Evolutionary conservation across 345 rosid genomes (phyloP).

Genomic region (Aquilaria sinensis): DNA sequence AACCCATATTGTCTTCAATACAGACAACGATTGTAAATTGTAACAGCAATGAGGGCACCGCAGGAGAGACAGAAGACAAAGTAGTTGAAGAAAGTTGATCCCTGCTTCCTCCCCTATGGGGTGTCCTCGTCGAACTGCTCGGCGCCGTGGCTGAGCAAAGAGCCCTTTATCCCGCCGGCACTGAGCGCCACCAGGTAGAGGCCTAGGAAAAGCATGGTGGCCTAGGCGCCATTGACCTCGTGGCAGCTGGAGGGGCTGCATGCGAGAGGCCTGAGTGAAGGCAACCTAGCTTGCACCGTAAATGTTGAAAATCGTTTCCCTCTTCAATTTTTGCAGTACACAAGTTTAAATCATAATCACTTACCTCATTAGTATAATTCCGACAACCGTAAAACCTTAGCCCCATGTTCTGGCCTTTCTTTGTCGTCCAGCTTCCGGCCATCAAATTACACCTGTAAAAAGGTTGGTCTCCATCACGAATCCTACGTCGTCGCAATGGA

Average conservation of each 20-base stretch:
- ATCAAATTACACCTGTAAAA: no score
- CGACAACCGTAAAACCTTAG: no score
- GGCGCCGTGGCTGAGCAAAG: conserved; percentile 89
- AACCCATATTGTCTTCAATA: conserved; percentile 92
- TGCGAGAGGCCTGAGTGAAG: conserved; percentile 41
- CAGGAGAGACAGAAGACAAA: conserved; percentile 73
- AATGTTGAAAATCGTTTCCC: no score
- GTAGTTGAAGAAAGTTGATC: conserved; percentile 86
- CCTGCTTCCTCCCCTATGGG: conserved; percentile 63
- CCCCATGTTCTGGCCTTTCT: no score
- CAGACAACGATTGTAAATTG: conserved; percentile 70
- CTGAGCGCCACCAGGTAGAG: conserved; percentile 84
- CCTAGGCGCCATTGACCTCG: conserved; percentile 28
- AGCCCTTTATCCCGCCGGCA: conserved; percentile 93
- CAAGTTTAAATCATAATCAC: no score
- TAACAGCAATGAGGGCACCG: conserved; percentile 65
- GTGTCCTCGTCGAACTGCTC: conserved; percentile 86
- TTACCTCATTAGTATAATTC: no score
- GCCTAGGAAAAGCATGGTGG: conserved; percentile 56
- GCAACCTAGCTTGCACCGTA: conserved; percentile 49
- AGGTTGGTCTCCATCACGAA: no score
- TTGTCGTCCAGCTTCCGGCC: no score
- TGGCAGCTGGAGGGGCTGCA: conserved; percentile 31
- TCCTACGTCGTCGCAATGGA: no score
- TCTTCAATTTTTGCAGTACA: no score